Percentiles rank a stretch among this genome's conserved stretches.
Evolutionary conservation across 306 rosid genomes (phyloP).

Genomic region (Bauhinia variegata): DNA sequence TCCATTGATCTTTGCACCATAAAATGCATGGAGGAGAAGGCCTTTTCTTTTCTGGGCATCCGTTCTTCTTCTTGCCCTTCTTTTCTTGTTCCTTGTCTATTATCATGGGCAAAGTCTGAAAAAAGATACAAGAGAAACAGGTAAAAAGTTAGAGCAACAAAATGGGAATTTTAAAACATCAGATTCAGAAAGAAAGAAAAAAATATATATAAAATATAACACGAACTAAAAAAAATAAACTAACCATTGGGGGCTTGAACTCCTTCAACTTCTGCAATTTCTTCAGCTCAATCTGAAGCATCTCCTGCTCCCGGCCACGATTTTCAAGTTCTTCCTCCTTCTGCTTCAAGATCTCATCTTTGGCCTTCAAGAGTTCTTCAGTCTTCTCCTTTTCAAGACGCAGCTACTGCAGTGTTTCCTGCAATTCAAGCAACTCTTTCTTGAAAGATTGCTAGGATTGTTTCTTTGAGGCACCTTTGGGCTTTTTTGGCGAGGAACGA

Average conservation of each 20-base stretch:
- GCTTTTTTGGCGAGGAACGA: constrained; percentile 50
- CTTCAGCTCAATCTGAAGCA: constrained; percentile 76
- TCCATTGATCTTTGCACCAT: constrained; percentile 93
- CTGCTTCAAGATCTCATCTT: constrained; percentile 69
- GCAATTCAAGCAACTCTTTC: constrained; percentile 77
- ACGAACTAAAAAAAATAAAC: constrained; percentile 4
- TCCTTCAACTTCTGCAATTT: constrained; percentile 84
- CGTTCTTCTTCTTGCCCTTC: constrained; percentile 67
- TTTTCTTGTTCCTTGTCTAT: constrained; percentile 65
- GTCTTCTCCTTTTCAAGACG: constrained; percentile 82
- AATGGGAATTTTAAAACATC: background rate
- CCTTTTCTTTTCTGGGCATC: constrained; percentile 64
- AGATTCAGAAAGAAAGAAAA: background rate
- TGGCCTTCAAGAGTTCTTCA: constrained; percentile 72
- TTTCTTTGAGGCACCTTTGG: constrained; percentile 60
- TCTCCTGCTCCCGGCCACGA: constrained; percentile 64
- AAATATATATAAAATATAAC: background rate
- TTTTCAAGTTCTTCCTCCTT: constrained; percentile 75
- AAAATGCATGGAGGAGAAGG: constrained; percentile 80
- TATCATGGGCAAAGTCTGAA: constrained; percentile 62
- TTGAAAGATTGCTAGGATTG: constrained; percentile 61
- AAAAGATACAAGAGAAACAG: constrained; percentile 1
- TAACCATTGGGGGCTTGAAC: constrained; percentile 85
- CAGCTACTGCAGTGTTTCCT: constrained; percentile 64
- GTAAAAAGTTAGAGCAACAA: background rate